Percentiles rank a stretch among this genome's conserved stretches.
phyloP scores from a whole-genome alignment of 2,329 filamentous ascomycete genomes.

The Bipolaris zeicola region DNA sequence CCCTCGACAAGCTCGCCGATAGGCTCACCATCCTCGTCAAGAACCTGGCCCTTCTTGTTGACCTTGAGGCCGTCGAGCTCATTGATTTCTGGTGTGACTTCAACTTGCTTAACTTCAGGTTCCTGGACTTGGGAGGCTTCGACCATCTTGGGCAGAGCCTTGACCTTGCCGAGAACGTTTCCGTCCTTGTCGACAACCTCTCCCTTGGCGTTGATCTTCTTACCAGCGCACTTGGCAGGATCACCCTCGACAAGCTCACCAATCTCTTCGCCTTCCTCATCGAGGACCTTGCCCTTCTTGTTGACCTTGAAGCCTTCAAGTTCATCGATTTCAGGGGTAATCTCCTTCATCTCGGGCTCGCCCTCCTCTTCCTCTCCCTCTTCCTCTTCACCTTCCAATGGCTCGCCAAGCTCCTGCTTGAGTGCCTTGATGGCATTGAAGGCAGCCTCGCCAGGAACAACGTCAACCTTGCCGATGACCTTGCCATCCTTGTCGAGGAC shows the following conservation, averaged over 20 bases:
- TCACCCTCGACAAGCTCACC: slow-evolving; percentile 63
- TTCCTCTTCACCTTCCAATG: slow-evolving; percentile 19
- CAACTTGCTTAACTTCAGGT: slow-evolving; percentile 49
- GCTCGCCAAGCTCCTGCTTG: slow-evolving; percentile 53
- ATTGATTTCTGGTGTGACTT: slow-evolving; percentile 53
- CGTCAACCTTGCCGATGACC: slow-evolving; percentile 56
- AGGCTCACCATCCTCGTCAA: slow-evolving; percentile 59
- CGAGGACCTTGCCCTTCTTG: slow-evolving; percentile 61
- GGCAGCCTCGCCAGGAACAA: slow-evolving; percentile 57
- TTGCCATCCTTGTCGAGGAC: slow-evolving; percentile 58
- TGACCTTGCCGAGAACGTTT: slow-evolving; percentile 66
- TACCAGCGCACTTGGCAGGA: slow-evolving; percentile 65
- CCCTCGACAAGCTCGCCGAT: slow-evolving; percentile 62
- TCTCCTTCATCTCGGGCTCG: slow-evolving; percentile 50
- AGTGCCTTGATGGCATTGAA: slow-evolving; percentile 57
- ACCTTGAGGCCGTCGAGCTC: slow-evolving; percentile 60
- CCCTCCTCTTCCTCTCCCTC: slow-evolving; percentile 8
- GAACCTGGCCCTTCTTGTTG: slow-evolving; percentile 63
- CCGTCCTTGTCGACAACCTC: slow-evolving; percentile 69
- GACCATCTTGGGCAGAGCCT: slow-evolving; percentile 55
- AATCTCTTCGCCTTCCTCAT: slow-evolving; percentile 60
- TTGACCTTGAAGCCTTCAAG: slow-evolving; percentile 63
- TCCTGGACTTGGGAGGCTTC: slow-evolving; percentile 26
- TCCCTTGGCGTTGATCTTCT: slow-evolving; percentile 68
- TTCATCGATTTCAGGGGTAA: slow-evolving; percentile 53